Conservation (phyloP, 352 stramenopile genomes). For the Aphanomyces astaci region DNA sequence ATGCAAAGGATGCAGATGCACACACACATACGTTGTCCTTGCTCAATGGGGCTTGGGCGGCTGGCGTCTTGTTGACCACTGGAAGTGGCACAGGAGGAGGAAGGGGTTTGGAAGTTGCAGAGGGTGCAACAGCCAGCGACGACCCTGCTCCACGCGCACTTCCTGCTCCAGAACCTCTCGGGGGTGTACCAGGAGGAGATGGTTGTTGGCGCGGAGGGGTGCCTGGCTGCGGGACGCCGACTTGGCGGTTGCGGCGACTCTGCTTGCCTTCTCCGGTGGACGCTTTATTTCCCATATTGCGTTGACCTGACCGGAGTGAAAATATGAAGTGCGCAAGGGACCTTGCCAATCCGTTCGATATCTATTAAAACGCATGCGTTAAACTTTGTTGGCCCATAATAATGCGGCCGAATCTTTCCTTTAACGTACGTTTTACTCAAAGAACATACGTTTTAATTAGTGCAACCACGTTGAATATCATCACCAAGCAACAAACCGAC, state of each 20-base stretch:
- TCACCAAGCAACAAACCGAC: too few species aligned
- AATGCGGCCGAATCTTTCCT: background rate
- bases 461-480: background rate
- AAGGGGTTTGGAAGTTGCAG: background rate
- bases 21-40: conserved; percentile 24
- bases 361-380: background rate
- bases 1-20: too few species aligned
- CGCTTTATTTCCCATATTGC: background rate
- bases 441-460: background rate
- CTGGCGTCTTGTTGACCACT: background rate
- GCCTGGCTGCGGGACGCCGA: background rate
- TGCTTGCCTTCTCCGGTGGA: conserved; percentile 1
- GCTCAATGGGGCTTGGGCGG: background rate
- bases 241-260: conserved; percentile 8
- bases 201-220: background rate
- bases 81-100: conserved; percentile 16
- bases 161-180: background rate
- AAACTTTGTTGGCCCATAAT: background rate
- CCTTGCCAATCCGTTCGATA: too few species aligned
- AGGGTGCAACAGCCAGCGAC: background rate
- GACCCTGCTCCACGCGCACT: background rate
- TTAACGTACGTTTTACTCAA: background rate
- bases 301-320: conserved; percentile 14
- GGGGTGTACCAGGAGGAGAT: conserved; percentile 15
- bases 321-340: background rate